phyloP scores from a whole-genome alignment of 768 basidiomycete species.

The Candolleomyces aberdarensis region DNA sequence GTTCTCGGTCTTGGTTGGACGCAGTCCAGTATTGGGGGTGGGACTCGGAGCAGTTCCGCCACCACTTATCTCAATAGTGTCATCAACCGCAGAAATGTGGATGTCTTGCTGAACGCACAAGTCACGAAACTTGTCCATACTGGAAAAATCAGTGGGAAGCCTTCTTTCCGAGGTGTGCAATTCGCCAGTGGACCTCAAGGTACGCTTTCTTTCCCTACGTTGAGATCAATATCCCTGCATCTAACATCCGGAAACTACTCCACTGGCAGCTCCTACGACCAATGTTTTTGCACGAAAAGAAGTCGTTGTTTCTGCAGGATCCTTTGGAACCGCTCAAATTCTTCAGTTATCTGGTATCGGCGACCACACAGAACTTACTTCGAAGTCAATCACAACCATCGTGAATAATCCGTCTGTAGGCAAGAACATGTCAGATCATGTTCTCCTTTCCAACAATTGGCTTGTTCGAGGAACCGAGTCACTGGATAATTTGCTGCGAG shows the following conservation, averaged over 20 bases:
- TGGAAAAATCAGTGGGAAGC: constrained; percentile 7
- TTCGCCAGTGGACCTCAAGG: constrained; percentile 7
- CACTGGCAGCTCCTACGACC: neutral
- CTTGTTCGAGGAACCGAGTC: neutral
- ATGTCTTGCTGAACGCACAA: constrained; percentile 19
- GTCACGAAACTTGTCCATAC: constrained; percentile 21
- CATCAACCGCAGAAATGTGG: constrained; percentile 17
- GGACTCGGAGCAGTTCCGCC: constrained; percentile 19
- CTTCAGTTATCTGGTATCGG: constrained; percentile 35
- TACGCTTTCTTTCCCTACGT: neutral
- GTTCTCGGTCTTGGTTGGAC: constrained; percentile 8
- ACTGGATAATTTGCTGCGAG: constrained; percentile 8
- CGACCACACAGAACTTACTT: constrained; percentile 17
- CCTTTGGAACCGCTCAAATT: constrained; percentile 32
- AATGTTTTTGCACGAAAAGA: constrained; percentile 24
- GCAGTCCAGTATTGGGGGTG: constrained; percentile 2
- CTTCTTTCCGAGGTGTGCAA: constrained; percentile 22
- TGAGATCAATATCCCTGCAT: too few species aligned
- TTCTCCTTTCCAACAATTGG: constrained; percentile 18
- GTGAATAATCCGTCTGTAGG: constrained; percentile 34
- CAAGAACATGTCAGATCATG: constrained; percentile 32
- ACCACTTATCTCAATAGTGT: constrained; percentile 20
- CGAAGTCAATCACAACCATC: constrained; percentile 22
- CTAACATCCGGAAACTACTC: too few species aligned
- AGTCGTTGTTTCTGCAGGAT: constrained; percentile 36